phyloP scores from a whole-genome alignment of 495 filamentous ascomycete species.

The Achaetomiella virescens region DNA sequence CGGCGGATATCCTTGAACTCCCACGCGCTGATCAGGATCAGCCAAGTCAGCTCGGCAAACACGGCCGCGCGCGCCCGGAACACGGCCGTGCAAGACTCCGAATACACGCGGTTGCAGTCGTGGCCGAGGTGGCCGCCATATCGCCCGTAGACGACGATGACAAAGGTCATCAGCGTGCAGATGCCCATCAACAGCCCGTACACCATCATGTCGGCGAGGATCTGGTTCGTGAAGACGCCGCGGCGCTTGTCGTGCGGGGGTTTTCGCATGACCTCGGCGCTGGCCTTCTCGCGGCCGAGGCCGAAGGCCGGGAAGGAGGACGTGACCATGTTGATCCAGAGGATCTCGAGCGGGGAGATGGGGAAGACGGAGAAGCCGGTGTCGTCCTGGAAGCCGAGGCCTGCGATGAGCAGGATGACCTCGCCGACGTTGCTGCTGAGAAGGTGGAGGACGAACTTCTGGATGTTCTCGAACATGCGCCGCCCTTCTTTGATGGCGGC shows the following conservation, averaged over 20 bases:
- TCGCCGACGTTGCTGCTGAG: conserved; percentile 70
- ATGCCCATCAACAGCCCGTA: conserved; percentile 66
- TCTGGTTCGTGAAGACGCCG: conserved; percentile 64
- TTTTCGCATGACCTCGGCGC: conserved; percentile 61
- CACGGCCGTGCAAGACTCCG: conserved; percentile 51
- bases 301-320: conserved; percentile 71
- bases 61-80: conserved; percentile 73
- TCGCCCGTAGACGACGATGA: conserved; percentile 60
- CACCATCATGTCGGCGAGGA: conserved; percentile 66
- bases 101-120: conserved; percentile 59
- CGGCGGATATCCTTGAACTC: conserved; percentile 68
- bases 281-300: conserved; percentile 63
- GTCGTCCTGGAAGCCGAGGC: conserved; percentile 63
- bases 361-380: conserved; percentile 64
- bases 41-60: conserved; percentile 70
- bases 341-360: conserved; percentile 64
- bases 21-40: conserved; percentile 67
- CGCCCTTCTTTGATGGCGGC: conserved; percentile 67
- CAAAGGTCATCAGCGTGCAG: conserved; percentile 61
- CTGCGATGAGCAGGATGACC: conserved; percentile 63
- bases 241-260: conserved; percentile 61
- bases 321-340: conserved; percentile 76
- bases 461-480: conserved; percentile 73
- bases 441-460: conserved; percentile 74
- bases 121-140: conserved; percentile 52